These are phyloP conservation scores for Zygoascus flipseniorum DNA, from an alignment of 805 yeast genomes.

Conservation along the genomic window DNA sequence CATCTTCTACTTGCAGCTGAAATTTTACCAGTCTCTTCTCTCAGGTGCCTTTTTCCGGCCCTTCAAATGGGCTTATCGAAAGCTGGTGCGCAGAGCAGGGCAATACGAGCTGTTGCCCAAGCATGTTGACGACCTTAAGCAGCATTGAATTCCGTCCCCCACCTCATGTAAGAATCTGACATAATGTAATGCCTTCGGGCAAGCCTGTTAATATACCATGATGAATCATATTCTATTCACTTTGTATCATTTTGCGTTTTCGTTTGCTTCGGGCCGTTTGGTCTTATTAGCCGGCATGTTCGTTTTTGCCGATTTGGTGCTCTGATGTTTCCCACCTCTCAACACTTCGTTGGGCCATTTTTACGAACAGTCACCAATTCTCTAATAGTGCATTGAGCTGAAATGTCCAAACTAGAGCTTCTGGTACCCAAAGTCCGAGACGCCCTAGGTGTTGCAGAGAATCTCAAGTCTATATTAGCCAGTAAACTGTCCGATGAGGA, in stretches of 20 bases:
- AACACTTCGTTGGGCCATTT: background rate
- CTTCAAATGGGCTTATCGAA: background rate
- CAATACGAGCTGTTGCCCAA: background rate
- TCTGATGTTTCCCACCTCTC: background rate
- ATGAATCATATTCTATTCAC: no score
- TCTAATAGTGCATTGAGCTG: background rate
- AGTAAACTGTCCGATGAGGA: constrained; percentile 27
- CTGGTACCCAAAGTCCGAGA: constrained; percentile 8
- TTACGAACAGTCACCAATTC: no score
- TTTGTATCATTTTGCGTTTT: no score
- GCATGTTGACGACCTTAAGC: background rate
- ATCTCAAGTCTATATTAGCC: constrained; percentile 40
- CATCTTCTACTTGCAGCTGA: constrained; percentile 11
- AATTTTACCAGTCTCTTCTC: constrained; percentile 9
- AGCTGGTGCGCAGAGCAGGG: background rate
- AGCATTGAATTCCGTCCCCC: background rate
- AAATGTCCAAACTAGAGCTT: constrained; percentile 1
- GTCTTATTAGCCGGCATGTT: no score
- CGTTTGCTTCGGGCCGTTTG: no score
- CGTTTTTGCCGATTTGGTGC: background rate
- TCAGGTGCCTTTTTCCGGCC: constrained; percentile 4
- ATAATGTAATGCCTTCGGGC: no score
- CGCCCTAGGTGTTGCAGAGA: constrained; percentile 29
- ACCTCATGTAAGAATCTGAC: no score
- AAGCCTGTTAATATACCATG: no score